These are phyloP conservation scores for Diaporthe citri DNA, from an alignment of 2,329 filamentous ascomycete species.

Conservation along the genomic window DNA sequence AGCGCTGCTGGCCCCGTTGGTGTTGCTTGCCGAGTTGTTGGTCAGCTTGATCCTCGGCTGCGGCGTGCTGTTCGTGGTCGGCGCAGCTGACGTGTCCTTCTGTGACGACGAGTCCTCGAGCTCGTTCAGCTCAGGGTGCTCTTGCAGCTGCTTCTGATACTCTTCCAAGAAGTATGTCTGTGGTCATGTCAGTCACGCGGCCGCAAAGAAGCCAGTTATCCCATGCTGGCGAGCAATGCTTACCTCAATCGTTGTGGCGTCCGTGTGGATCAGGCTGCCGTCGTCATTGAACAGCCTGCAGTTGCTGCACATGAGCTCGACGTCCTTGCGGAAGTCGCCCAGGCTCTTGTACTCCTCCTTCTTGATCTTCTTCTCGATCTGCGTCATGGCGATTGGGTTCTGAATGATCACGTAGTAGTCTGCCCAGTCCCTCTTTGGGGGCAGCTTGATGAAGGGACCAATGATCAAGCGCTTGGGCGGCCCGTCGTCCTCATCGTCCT, in stretches of 20 bases:
- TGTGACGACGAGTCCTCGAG: constrained; percentile 62
- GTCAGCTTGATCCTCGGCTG: constrained; percentile 80
- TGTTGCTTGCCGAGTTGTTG: constrained; percentile 52
- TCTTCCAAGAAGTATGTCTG: constrained; percentile 70
- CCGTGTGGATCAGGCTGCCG: constrained; percentile 88
- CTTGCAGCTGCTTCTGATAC: constrained; percentile 65
- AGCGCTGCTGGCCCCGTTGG: constrained; percentile 37
- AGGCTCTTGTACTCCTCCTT: constrained; percentile 91
- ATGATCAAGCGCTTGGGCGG: constrained; percentile 83
- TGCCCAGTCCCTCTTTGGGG: constrained; percentile 88
- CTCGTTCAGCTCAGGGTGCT: constrained; percentile 67
- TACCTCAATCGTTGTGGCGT: constrained; percentile 94
- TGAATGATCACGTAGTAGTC: constrained; percentile 97
- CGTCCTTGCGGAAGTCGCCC: constrained; percentile 84
- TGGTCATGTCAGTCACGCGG: constrained; percentile 49
- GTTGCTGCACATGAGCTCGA: constrained; percentile 88
- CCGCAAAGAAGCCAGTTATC: background rate
- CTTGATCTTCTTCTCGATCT: constrained; percentile 95
- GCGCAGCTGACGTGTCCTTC: constrained; percentile 59
- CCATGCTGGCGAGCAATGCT: constrained; percentile 47
- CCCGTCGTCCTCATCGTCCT: constrained; percentile 66
- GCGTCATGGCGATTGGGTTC: constrained; percentile 94
- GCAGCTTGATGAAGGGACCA: constrained; percentile 92
- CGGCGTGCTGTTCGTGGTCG: constrained; percentile 75
- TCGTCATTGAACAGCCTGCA: constrained; percentile 98